Evolutionary conservation across 2,329 filamentous ascomycete genomes (phyloP), one percentile per base, ranked within the genome.

Genomic region (Tolypocladium pustulatum): DNA sequence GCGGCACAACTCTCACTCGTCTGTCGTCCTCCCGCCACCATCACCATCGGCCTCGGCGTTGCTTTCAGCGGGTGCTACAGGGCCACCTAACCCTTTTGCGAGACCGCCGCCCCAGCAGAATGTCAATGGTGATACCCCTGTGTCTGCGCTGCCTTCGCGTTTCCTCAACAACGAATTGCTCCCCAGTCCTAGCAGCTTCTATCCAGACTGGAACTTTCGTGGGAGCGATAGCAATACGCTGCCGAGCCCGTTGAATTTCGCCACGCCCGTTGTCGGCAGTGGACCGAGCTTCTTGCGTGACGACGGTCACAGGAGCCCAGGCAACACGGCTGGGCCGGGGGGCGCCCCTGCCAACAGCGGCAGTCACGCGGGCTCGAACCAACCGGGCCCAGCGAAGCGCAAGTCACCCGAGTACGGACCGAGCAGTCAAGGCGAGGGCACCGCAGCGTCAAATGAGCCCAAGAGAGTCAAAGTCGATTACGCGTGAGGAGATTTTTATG

Each of bases 31-130:
- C 7, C 94, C 94, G 22, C 93, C 93, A 9, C 94, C 94, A 0
- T 97, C 94, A 1, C 93, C 94, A 0, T 96, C 91, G 36, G 89
- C 91, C 2, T 89, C 89, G 27, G 85, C 91, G 2, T 79, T 97
- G 8, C 78, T 97, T 58, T 96, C 91, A 54, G 94, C 94, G 0
- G 94, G 94, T 46, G 93, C 94, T 10, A 88, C 87, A 41, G 94
- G 94, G 0, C 94, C 94, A 17, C 91, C 91, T 2, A 99, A 99
- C 71, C 94, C 94, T 0, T 99, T 97, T 71, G 94, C 94, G 9
- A 83, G 93, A 49, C 94, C 93, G 0, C 83, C 87, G 32, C 91
- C 89, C 5, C 90, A 91, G 34, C 80, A 84, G 59, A 84, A 81
- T 65, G 74, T 78, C 62, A 79, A 77, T 61, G 76, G 72, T 27